A percentile compares a stretch with the other conserved stretches of the same genome.
These are phyloP conservation scores for Chloranthus sessilifolius DNA, from an alignment of 164 flowering plant genomes.

Conservation along the genomic window DNA sequence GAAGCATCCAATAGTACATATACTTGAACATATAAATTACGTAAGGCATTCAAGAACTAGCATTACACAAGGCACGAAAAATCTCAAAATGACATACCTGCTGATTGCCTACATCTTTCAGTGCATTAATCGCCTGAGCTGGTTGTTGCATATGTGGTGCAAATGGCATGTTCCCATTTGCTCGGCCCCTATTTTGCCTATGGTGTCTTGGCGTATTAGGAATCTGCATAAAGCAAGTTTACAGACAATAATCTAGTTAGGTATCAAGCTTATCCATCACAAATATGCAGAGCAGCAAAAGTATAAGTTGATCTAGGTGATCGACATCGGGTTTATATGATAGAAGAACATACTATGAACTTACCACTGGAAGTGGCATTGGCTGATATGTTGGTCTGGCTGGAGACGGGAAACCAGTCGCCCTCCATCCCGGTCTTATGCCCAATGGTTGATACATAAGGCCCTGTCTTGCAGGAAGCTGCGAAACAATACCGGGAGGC, in stretches of 20 bases:
- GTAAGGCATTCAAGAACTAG: too few relatives aligned
- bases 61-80: too few relatives aligned
- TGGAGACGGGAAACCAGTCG: slow-evolving; percentile 43
- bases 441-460: slow-evolving; percentile 67
- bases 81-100: slow-evolving; percentile 49
- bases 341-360: too few relatives aligned
- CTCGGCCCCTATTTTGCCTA: slow-evolving; percentile 60
- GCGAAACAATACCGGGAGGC: slow-evolving; percentile 48
- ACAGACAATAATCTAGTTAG: too few relatives aligned
- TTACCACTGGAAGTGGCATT: slow-evolving; percentile 37
- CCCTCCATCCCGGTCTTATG: slow-evolving; percentile 72
- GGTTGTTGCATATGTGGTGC: slow-evolving; percentile 35
- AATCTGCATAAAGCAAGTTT: slow-evolving; percentile 41
- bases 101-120: slow-evolving; percentile 46
- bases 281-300: too few relatives aligned
- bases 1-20: too few relatives aligned
- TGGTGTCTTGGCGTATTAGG: slow-evolving; percentile 42
- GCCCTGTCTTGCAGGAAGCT: slow-evolving; percentile 47
- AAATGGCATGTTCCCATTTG: slow-evolving; percentile 39
- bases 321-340: too few relatives aligned
- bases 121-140: slow-evolving; percentile 21
- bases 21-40: too few relatives aligned
- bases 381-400: slow-evolving; percentile 48
- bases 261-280: too few relatives aligned
- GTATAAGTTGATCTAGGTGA: too few relatives aligned